Base-by-base conservation (phyloP, 2,329 filamentous ascomycete species). In the Clonostachys solani region DNA sequence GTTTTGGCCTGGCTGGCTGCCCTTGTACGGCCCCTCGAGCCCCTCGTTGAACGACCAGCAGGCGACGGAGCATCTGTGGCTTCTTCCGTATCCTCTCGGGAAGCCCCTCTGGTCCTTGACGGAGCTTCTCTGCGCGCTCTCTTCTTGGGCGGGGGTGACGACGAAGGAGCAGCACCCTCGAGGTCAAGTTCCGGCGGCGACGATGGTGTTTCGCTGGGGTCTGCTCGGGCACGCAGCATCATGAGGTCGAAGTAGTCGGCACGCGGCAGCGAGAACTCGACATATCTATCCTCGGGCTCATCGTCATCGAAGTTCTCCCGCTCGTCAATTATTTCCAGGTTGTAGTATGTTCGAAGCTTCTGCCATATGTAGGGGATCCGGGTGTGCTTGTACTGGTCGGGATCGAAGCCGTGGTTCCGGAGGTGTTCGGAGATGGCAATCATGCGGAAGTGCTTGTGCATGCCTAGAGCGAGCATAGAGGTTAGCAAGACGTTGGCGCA, bases 401-500 rank as follows among this genome's bases (percentile, higher is more conserved):
- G 80, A 64, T 91, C 79, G 62, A 88, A 86, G 59, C 90, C 90
- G 65, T 92, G 87, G 56, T 87, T 89, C 54, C 86, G 83, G 50
- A 95, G 72, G 56, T 89, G 82, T 56, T 92, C 84, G 41, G 86
- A 86, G 49, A 96, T 89, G 9, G 89, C 84, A 52, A 96, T 83
- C 78, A 96, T 92, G 50, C 89, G 86, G 62, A 96, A 95, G 66
- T 96, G 90, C 64, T 92, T 95, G 71, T 96, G 91, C 77, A 96
- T 88, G 50, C 91, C 89, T 89, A 47, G 50, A 46, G 23, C 34
- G 17, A 18, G 36, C 12, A 38, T 10, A 38, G 15, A 29, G 40
- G 33, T 42, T 12, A 33, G 12, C 16, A 38, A 18, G 40, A 13
- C 16, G 23, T 18, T 42, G 12, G 23, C n/a, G 23, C 5, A 29